Base-by-base conservation (phyloP, 2,329 filamentous ascomycete species). In the Alternaria postmessia region DNA sequence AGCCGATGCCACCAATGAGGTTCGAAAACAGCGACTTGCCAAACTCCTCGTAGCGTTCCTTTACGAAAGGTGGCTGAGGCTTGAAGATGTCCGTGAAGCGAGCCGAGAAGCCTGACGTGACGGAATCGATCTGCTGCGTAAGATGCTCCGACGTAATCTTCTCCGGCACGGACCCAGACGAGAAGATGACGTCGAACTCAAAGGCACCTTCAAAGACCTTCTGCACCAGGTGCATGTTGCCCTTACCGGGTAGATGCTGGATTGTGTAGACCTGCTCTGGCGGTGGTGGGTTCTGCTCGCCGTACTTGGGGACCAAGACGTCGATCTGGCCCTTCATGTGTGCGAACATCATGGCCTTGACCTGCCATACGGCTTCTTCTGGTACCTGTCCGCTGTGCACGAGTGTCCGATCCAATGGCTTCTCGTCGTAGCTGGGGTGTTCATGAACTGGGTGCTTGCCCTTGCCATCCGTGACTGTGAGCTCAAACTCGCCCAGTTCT, bases 1-100 rank as follows among this genome's bases (percentile, higher is more conserved):
- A 98, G 8, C 95, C 95, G 69, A 98, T 92, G 47, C 95, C 95
- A 57, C 95, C 95, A 36, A 97, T 85, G 34, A 99, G 83, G 77
- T 98, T 99, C 2, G 94, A 97, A 69, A 99, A 91, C 84, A 99
- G 91, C 65, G 90, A 94, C 77, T 92, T 91, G 64, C 90, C 92
- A 77, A 98, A 97, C 58, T 85, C 85, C 48, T 87, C 84, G 75
- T 96, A 95, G 72, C 92, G 88, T 3, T 87, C 84, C 4, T 86
- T 85, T 18, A 87, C 82, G 78, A 95, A 99, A 0, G 95, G 94
- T 0, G 89, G 82, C 71, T 93, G 85, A 1, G 93, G 89, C 53
- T 88, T 83, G 74, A 95, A 91, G 32, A 92, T 83, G 20, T 88
- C 84, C 14, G 87, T 81, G 77, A 96, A 99, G 28, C 90, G 89